A percentile compares a stretch with the other conserved stretches of the same genome.
Evolutionary conservation across 2,329 filamentous ascomycete genomes (phyloP).

Genomic region (Dryadomyces quercivorus): DNA sequence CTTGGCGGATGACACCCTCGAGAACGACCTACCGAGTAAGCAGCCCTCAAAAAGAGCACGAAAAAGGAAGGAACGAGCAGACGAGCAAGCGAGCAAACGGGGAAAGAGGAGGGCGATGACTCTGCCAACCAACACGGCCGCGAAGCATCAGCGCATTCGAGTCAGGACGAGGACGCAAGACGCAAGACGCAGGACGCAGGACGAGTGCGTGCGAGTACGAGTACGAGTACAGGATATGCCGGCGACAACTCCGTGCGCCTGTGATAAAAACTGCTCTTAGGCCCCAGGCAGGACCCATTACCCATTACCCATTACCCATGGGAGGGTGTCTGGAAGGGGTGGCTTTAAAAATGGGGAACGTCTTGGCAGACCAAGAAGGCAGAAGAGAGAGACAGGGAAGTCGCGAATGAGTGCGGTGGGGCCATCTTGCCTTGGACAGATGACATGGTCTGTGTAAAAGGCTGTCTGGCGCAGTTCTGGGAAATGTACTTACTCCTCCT

Average conservation of each 20-base stretch:
- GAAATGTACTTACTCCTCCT: neutral
- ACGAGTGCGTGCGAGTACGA: no score
- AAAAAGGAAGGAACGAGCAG: neutral
- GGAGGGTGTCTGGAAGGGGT: conserved; percentile 1
- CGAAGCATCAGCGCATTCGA: no score
- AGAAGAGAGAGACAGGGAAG: neutral
- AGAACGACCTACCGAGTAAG: no score
- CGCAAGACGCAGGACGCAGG: no score
- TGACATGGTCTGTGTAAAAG: neutral
- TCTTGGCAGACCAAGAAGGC: neutral
- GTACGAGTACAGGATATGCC: no score
- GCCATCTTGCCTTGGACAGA: neutral
- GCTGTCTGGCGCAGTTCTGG: neutral
- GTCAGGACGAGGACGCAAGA: no score
- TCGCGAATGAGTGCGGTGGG: neutral
- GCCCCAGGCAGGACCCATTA: neutral
- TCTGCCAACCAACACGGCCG: no score
- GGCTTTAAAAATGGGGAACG: conserved; percentile 3
- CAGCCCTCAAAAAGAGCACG: neutral
- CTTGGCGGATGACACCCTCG: no score
- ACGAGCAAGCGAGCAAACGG: no score
- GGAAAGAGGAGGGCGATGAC: no score
- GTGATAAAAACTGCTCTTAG: neutral
- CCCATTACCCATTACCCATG: neutral
- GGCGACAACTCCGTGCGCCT: neutral